Evolutionary conservation across 768 basidiomycete genomes (phyloP), one percentile per base, ranked within the genome.

Genomic region (Termitomyces sp.): DNA sequence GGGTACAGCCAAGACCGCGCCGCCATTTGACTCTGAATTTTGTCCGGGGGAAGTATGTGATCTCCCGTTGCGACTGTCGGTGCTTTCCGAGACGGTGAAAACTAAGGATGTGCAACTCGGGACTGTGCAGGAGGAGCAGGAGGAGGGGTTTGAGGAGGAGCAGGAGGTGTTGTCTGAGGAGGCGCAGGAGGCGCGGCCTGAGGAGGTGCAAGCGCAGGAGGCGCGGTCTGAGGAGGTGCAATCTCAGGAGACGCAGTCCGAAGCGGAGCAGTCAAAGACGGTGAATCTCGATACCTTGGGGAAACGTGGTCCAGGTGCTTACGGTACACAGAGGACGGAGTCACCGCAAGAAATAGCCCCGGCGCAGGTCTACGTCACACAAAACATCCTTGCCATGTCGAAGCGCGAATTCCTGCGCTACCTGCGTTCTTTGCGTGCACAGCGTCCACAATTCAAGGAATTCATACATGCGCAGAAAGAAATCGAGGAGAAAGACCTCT

Each of bases 331-430:
- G 34, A 58, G 56, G 18, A 2, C n/a, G 18, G 26, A 36, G 42
- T 27, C 57, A 41, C 1, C 32, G 32, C 32, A 27, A 36, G 16
- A 20, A 1, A 31, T 6, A 6, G 2, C 12, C 13, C n/a, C n/a
- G 13, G 31, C 48, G 43, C 55, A 63, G 29, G 46, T 57, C 5
- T 63, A 63, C 7, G 71, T 77, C 64, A 69, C 76, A 6, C 77
- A 74, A 1, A 90, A 89, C 65, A 70, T 86, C 61, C 65, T 80
- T 24, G 75, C 79, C 36, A 92, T 92, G 88, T 69, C 77, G 14
- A 75, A 75, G 6, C 67, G 65, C 42, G 72, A 85, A 63, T 91
- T 91, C 72, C 64, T 76, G 47, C 69, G 72, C 9, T 88, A 90
- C 68, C 71, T 92, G 42, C 63, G 71, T n/a, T 78, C 79, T 55